These are phyloP conservation scores for Aspergillus cejpii DNA, from an alignment of 2,329 filamentous ascomycete genomes.

Conservation along the genomic window DNA sequence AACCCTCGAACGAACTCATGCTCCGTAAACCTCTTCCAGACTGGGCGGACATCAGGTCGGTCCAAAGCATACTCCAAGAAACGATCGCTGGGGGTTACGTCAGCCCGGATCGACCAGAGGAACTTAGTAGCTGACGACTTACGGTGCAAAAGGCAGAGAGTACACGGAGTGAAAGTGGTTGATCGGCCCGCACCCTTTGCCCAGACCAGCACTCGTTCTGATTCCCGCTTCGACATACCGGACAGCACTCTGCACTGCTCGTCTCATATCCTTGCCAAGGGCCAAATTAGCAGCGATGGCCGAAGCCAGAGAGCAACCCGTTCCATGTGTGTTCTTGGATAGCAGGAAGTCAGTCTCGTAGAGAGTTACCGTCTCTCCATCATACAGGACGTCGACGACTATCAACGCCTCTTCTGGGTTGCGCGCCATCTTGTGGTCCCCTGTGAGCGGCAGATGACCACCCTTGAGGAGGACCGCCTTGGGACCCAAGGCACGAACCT, in stretches of 20 bases:
- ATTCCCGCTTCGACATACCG: constrained; percentile 58
- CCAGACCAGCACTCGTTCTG: constrained; percentile 49
- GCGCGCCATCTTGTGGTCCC: constrained; percentile 54
- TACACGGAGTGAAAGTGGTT: constrained; percentile 62
- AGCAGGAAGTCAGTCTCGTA: constrained; percentile 65
- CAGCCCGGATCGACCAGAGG: constrained; percentile 2
- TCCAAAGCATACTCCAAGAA: constrained; percentile 80
- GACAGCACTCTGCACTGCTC: constrained; percentile 51
- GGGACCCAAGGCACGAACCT: constrained; percentile 62
- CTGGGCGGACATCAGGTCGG: constrained; percentile 62
- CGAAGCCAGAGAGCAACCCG: constrained; percentile 85
- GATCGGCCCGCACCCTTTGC: constrained; percentile 57
- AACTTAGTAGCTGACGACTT: constrained; percentile 22
- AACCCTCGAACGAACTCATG: constrained; percentile 77
- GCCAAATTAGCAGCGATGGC: constrained; percentile 60
- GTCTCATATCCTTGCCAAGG: constrained; percentile 42
- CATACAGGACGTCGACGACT: constrained; percentile 72
- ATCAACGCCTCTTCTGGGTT: constrained; percentile 54
- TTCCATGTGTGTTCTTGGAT: constrained; percentile 83
- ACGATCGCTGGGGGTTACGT: constrained; percentile 50
- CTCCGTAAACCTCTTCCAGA: constrained; percentile 70
- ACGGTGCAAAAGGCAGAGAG: constrained; percentile 53
- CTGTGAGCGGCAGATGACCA: constrained; percentile 74
- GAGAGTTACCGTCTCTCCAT: constrained; percentile 51
- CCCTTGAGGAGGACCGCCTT: constrained; percentile 82